Evolutionary conservation across 352 stramenopile species (phyloP).

Genomic region (Phytophthora rubi): DNA sequence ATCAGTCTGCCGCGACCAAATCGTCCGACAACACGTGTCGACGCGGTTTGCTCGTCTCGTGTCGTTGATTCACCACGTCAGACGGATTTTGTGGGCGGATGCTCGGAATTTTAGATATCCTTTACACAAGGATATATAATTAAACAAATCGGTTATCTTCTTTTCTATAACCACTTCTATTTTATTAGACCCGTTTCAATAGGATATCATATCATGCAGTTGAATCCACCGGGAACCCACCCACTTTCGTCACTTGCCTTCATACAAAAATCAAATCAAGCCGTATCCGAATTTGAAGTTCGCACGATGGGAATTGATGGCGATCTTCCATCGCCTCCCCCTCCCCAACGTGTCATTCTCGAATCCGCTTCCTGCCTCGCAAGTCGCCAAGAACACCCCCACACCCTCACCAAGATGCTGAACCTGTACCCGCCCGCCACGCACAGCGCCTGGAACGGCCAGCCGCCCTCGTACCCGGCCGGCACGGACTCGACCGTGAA

Average conservation of each 20-base stretch:
- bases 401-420: constrained; percentile 47
- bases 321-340: neutral
- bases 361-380: constrained; percentile 26
- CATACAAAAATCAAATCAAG: no score
- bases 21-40: constrained; percentile 6
- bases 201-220: no score
- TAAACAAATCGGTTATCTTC: no score
- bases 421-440: constrained; percentile 82
- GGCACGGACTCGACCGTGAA: constrained; percentile 64
- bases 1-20: constrained; percentile 6
- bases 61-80: neutral
- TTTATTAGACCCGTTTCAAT: no score
- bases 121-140: no score
- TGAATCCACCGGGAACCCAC: no score
- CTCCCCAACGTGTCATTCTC: constrained; percentile 5
- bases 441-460: constrained; percentile 70
- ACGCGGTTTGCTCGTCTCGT: constrained; percentile 1
- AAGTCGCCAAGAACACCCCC: constrained; percentile 19
- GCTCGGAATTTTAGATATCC: no score
- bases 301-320: no score
- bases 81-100: constrained; percentile 3
- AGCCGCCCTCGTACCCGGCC: constrained; percentile 43
- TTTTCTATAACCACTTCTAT: no score
- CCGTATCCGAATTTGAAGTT: no score
- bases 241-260: no score